phyloP scores from a whole-genome alignment of 192 early-diverging fungal species.

The Podila clonocystis region DNA sequence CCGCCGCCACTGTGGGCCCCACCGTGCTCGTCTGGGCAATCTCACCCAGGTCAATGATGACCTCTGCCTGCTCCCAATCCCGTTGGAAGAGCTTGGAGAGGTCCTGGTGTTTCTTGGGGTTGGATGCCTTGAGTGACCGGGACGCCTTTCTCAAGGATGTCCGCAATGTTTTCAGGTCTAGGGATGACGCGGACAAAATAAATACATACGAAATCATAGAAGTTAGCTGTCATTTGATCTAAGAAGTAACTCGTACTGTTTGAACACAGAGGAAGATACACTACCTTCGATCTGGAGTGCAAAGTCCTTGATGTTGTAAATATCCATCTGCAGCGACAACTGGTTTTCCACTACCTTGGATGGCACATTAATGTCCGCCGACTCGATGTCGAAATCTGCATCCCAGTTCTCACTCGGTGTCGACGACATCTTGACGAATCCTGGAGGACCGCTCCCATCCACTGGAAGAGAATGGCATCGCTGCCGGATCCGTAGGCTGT shows the following conservation, averaged over 20 bases:
- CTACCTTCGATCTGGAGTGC: slow-evolving; percentile 48
- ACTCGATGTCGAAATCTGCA: slow-evolving; percentile 51
- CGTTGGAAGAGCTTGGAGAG: slow-evolving; percentile 45
- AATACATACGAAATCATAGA: neutral
- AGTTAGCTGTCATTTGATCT: neutral
- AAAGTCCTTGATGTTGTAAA: slow-evolving; percentile 55
- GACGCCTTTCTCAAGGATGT: slow-evolving; percentile 31
- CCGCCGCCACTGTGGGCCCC: slow-evolving; percentile 13
- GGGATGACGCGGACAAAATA: neutral
- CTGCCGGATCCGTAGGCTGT: slow-evolving; percentile 26
- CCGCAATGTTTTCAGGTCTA: slow-evolving; percentile 41
- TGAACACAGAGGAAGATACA: neutral
- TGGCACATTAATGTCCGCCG: slow-evolving; percentile 46
- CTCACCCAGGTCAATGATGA: slow-evolving; percentile 55
- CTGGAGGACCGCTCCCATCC: neutral
- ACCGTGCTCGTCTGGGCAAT: slow-evolving; percentile 45
- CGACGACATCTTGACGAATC: slow-evolving; percentile 23
- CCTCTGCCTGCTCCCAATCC: slow-evolving; percentile 56
- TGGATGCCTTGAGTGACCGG: slow-evolving; percentile 28
- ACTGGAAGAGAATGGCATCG: slow-evolving; percentile 16
- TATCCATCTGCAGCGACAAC: slow-evolving; percentile 47
- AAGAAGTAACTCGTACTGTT: too few species aligned
- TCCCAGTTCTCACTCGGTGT: slow-evolving; percentile 55
- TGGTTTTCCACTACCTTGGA: slow-evolving; percentile 49
- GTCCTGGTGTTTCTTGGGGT: slow-evolving; percentile 47